Conservation (phyloP, 371 early-diverging fungal species). For the Mucor mucedo region DNA sequence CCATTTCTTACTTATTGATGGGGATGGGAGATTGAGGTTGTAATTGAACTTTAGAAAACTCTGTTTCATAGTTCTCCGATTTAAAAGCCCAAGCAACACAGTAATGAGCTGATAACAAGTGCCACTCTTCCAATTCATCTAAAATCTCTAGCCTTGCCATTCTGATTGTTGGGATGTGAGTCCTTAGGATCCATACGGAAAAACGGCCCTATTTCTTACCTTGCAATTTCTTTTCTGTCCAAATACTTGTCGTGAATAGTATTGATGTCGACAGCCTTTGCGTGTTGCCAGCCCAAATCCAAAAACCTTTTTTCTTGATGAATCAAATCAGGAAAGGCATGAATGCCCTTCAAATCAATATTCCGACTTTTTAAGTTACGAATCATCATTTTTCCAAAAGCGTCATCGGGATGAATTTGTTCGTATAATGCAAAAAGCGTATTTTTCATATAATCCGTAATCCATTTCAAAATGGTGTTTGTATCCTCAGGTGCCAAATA, state of each 20-base stretch:
- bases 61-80: slow-evolving; percentile 23
- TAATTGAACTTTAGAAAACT: slow-evolving; percentile 8
- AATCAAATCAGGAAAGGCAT: slow-evolving; percentile 75
- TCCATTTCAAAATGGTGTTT: slow-evolving; percentile 73
- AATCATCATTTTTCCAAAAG: slow-evolving; percentile 93
- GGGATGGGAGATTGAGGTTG: neutral
- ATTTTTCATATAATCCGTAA: slow-evolving; percentile 51
- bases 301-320: slow-evolving; percentile 70
- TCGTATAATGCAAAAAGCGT: slow-evolving; percentile 84
- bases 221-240: slow-evolving; percentile 49
- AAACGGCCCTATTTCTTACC: slow-evolving; percentile 42
- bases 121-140: slow-evolving; percentile 96
- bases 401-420: slow-evolving; percentile 88
- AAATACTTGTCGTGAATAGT: slow-evolving; percentile 65
- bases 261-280: slow-evolving; percentile 75
- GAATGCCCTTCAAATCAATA: slow-evolving; percentile 77
- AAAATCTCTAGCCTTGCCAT: slow-evolving; percentile 82
- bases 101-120: slow-evolving; percentile 83
- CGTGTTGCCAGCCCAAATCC: slow-evolving; percentile 66
- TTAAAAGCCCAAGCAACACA: slow-evolving; percentile 84
- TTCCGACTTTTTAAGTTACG: slow-evolving; percentile 76
- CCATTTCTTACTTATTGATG: neutral
- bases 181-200: too few species aligned
- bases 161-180: slow-evolving; percentile 34
- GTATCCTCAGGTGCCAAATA: slow-evolving; percentile 77